These are phyloP conservation scores for Aspergillus fijiensis DNA, from an alignment of 2,329 filamentous ascomycete species.

Conservation along the genomic window DNA sequence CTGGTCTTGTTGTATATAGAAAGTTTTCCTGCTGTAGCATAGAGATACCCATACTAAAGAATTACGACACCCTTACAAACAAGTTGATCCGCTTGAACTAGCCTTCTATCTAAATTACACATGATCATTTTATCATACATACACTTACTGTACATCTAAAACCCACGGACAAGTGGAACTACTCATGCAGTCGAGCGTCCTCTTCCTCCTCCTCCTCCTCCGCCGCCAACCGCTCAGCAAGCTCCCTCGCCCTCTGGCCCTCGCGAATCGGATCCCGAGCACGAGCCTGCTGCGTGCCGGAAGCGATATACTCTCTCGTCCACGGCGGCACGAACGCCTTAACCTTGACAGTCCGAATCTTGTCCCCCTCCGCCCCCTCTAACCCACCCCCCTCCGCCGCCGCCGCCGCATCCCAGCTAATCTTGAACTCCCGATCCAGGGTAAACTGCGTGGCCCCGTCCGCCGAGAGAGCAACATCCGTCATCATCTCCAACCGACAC, in stretches of 20 bases:
- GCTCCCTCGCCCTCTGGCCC: conserved; percentile 35
- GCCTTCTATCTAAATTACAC: background rate
- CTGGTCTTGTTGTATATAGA: conserved; percentile 5
- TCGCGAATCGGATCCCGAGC: conserved; percentile 21
- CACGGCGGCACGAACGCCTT: conserved; percentile 85
- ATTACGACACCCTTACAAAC: background rate
- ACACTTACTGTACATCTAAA: conserved; percentile 18
- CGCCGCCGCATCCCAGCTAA: conserved; percentile 49
- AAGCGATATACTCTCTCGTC: conserved; percentile 52
- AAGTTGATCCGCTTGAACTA: background rate
- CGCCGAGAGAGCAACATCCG: conserved; percentile 69
- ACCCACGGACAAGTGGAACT: conserved; percentile 5
- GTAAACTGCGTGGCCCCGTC: conserved; percentile 59
- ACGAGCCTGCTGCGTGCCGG: conserved; percentile 33
- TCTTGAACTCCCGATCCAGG: conserved; percentile 61
- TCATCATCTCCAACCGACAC: conserved; percentile 89
- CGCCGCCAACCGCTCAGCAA: conserved; percentile 40
- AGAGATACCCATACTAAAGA: conserved; percentile 16
- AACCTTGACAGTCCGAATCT: conserved; percentile 53
- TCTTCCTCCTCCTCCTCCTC: conserved; percentile 33
- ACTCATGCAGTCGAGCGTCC: conserved; percentile 23
- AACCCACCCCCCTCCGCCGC: conserved; percentile 42
- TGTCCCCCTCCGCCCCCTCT: too few relatives aligned
- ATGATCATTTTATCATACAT: conserved; percentile 23
- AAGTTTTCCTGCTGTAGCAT: background rate